A percentile compares a stretch with the other conserved stretches of the same genome.
Evolutionary conservation across 1,284 basidiomycete genomes (phyloP).

Genomic region (Pascua guehoae): DNA sequence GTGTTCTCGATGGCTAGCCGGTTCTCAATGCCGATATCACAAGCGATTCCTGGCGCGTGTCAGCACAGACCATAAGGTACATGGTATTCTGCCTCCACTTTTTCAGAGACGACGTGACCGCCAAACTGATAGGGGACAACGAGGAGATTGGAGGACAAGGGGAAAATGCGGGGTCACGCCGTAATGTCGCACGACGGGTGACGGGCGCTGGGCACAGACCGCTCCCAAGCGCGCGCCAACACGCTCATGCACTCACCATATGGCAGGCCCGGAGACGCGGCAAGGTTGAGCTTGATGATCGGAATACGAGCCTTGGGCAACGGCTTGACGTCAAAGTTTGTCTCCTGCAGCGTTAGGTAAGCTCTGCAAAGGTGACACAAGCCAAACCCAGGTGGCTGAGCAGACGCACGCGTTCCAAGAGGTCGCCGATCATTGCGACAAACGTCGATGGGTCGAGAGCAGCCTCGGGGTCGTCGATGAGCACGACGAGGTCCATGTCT

Average conservation of each 20-base stretch:
- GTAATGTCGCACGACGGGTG: too few relatives aligned
- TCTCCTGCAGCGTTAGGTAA: conserved; percentile 59
- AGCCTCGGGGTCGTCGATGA: conserved; percentile 73
- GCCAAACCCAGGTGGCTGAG: too few relatives aligned
- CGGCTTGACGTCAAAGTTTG: conserved; percentile 90
- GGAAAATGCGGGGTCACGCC: too few relatives aligned
- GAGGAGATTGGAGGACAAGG: too few relatives aligned
- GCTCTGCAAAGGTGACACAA: not conserved
- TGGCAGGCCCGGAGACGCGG: conserved; percentile 82
- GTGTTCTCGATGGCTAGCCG: conserved; percentile 95
- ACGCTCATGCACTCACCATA: conserved; percentile 54
- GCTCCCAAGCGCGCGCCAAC: not conserved
- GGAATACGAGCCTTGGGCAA: conserved; percentile 96
- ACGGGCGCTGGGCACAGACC: too few relatives aligned
- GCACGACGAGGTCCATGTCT: conserved; percentile 99
- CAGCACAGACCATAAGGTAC: not conserved
- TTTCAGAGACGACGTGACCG: too few relatives aligned
- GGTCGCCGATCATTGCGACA: conserved; percentile 87
- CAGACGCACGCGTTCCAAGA: conserved; percentile 76
- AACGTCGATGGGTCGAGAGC: conserved; percentile 76
- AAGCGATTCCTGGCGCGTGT: conserved; percentile 60
- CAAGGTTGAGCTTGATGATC: conserved; percentile 92
- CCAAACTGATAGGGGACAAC: too few relatives aligned
- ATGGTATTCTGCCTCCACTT: too few relatives aligned
- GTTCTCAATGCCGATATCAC: conserved; percentile 99